These are phyloP conservation scores for Bipolaris oryzae DNA, from an alignment of 2,329 filamentous ascomycete species.

Conservation along the genomic window DNA sequence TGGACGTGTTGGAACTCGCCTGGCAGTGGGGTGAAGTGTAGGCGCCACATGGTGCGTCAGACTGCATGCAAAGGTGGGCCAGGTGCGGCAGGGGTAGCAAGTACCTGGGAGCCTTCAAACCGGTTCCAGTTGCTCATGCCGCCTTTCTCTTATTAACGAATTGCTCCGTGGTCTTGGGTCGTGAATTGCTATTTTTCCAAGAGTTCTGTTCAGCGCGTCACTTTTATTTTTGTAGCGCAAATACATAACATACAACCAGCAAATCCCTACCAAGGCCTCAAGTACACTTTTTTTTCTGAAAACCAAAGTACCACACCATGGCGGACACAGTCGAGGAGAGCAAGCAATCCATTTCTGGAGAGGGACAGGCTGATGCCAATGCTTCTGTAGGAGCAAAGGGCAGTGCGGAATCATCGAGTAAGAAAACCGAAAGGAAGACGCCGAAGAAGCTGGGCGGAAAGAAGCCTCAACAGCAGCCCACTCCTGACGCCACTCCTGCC, in stretches of 20 bases:
- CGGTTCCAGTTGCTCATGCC: constrained; percentile 39
- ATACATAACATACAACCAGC: constrained; percentile 20
- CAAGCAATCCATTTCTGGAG: constrained; percentile 45
- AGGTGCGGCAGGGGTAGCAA: constrained; percentile 40
- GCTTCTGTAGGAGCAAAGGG: constrained; percentile 46
- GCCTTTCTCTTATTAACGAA: constrained; percentile 44
- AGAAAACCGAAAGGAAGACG: constrained; percentile 55
- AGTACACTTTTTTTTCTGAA: constrained; percentile 11
- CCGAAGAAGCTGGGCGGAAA: constrained; percentile 58
- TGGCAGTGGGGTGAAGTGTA: constrained; percentile 31
- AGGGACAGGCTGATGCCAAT: constrained; percentile 47
- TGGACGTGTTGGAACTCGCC: constrained; percentile 21
- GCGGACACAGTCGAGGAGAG: constrained; percentile 48
- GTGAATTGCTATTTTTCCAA: constrained; percentile 12
- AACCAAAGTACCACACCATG: constrained; percentile 36
- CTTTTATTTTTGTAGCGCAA: neutral
- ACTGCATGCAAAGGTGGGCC: constrained; percentile 45
- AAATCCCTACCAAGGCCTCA: constrained; percentile 15
- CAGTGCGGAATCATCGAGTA: constrained; percentile 49
- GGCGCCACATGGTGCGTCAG: constrained; percentile 48
- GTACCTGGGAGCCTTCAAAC: constrained; percentile 43
- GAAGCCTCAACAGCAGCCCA: constrained; percentile 53
- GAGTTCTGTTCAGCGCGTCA: neutral
- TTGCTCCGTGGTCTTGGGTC: constrained; percentile 31
- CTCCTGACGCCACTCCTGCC: constrained; percentile 56